Evolutionary conservation across 345 rosid species (phyloP), one percentile per base, ranked within the genome.

Genomic region (Murraya koenigii): DNA sequence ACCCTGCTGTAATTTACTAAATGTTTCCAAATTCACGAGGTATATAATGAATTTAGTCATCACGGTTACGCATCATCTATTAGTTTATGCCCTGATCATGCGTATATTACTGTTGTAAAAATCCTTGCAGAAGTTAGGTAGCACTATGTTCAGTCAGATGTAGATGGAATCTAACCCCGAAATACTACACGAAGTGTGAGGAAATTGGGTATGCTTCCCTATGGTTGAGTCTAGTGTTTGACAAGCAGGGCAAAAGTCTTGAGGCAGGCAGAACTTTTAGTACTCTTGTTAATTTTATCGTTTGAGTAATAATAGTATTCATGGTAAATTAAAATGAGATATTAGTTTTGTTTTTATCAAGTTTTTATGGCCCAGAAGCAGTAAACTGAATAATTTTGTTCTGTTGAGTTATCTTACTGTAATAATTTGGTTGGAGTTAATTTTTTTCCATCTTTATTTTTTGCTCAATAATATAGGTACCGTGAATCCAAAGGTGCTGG

Each of bases 401-500:
- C 38, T 39, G 2, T 20, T 11, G 19, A 73, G 38, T 35, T 38
- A 25, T 25, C 47, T 60, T 60, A 17, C 30, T 6, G 26, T 49
- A 66, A 81, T 4, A 32, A 30, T 60, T 71, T 60, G 54, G 44
- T 15, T 23, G 28, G 23, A 28, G 55, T 61, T 71, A 49, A 9
- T 78, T 69, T 74, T 26, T 32, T 11, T 26, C 39, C 69, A 49
- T 74, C 28, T 22, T 32, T 10, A 77, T 52, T 80, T 69, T 23
- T 44, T 71, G 76, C 20, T 69, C 60, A 3, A 79, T 49, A 35
- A 44, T 44, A 44, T 61, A 95, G 97, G 85, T 84, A 82, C 90
- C 2, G 91, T 96, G 26, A 83, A 92, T 79, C 98, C 98, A 6
- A 86, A 94, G 79, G 89, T 92, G 80, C 83, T 96, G 28, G 60